These are phyloP conservation scores for Arthrinium phaeospermum DNA, from an alignment of 2,329 filamentous ascomycete genomes.

Conservation along the genomic window DNA sequence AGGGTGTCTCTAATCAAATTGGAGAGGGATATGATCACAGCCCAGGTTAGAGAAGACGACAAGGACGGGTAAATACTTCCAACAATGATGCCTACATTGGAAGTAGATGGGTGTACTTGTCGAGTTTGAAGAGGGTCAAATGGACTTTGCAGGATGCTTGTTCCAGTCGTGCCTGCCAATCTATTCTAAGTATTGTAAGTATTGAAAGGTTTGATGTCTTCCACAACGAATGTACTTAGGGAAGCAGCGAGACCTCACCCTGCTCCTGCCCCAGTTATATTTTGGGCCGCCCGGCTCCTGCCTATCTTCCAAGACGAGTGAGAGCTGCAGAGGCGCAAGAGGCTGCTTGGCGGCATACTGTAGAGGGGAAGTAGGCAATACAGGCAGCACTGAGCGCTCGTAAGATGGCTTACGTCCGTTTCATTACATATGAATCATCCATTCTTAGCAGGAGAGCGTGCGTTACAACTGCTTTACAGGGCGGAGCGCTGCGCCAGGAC, in stretches of 20 bases:
- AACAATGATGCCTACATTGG: too few relatives aligned
- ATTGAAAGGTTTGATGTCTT: background rate
- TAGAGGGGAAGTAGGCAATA: background rate
- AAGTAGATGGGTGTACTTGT: background rate
- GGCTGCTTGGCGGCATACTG: background rate
- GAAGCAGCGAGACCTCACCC: background rate
- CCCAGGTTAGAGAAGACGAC: background rate
- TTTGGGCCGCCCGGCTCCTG: background rate
- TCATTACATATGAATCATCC: background rate
- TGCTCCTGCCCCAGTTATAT: background rate
- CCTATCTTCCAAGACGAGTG: background rate
- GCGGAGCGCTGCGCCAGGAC: background rate
- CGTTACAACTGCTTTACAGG: conserved; percentile 7
- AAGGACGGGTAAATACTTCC: background rate
- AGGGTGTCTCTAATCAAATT: background rate
- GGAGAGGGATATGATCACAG: background rate
- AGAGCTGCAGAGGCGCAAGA: background rate
- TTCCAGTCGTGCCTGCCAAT: background rate
- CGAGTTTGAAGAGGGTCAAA: background rate
- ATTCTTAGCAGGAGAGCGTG: background rate
- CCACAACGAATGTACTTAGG: background rate
- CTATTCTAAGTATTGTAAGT: background rate
- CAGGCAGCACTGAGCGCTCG: background rate
- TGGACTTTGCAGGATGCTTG: background rate
- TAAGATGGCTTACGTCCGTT: background rate